Conservation (phyloP, 768 basidiomycete species). For the Pleurotus pulmonarius region DNA sequence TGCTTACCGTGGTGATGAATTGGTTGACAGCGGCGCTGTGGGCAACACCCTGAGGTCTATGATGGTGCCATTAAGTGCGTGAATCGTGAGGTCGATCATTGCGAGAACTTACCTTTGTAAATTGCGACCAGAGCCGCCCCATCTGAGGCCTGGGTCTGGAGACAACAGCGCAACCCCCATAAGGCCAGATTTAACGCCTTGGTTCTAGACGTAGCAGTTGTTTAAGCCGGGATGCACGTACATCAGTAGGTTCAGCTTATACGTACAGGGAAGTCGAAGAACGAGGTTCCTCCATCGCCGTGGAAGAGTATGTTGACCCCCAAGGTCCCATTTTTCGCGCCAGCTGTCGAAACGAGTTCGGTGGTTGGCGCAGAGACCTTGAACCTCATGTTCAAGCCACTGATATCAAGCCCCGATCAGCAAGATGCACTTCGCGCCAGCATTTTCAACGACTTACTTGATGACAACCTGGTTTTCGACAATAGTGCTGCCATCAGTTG, state of each 20-base stretch:
- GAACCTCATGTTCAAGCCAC: constrained; percentile 9
- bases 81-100: background rate
- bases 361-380: constrained; percentile 10
- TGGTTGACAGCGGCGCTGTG: constrained; percentile 25
- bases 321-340: background rate
- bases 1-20: constrained; percentile 17
- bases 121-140: constrained; percentile 16
- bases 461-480: constrained; percentile 10
- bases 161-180: constrained; percentile 18
- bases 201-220: constrained; percentile 9
- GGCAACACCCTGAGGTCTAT: constrained; percentile 21
- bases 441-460: constrained; percentile 4
- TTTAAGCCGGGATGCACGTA: background rate
- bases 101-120: background rate
- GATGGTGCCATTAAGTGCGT: background rate
- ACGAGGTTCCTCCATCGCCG: constrained; percentile 17
- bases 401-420: background rate
- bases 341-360: constrained; percentile 8
- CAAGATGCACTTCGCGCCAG: background rate
- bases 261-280: constrained; percentile 18
- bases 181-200: constrained; percentile 15
- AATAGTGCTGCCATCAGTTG: constrained; percentile 9
- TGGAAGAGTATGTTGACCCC: constrained; percentile 13
- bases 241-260: background rate
- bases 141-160: constrained; percentile 13